Evolutionary conservation across 23 red algal genomes (phyloP), one percentile per base, ranked within the genome.

Genomic region (Porphyridium purpureum): DNA sequence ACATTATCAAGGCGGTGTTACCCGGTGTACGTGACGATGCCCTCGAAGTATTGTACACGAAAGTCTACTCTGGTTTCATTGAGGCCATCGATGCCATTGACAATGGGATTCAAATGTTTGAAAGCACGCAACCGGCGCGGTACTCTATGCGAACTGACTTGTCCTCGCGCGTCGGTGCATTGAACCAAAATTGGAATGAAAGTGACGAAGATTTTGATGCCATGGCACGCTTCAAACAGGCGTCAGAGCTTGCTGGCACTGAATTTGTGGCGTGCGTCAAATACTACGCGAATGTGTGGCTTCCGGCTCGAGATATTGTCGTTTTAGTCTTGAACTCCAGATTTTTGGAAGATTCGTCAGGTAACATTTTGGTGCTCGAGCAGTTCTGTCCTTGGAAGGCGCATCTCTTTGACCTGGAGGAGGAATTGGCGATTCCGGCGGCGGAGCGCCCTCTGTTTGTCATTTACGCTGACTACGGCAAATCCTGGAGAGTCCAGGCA

Each of bases 21-120:
- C 11, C 48, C 1, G 51, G 35, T 19, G 24, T 47, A 0, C 44
- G 34, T 3, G 80, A 84, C 2, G 60, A 73, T 4, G 49, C 63
- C 26, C 19, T 72, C 24, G 56, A 33, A 22, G 9, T 57, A n/a
- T 33, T 98, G 5, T 98, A 74, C 42, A 36, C 49, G 23, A 73
- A 81, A 27, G 65, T 98, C 3, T 98, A 98, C 54, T 60, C 82
- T 21, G 42, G 57, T 36, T 98, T 98, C 35, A 63, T 98, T 3
- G 79, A 98, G 64, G 90, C 75, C 21, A 50, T 98, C 26, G 90
- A 98, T 47, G 90, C 67, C 21, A 69, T 84, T 40, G 90, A 98
- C 50, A 98, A 98, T 31, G 90, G 90, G 24, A 76, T 98, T 23
- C 47, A 52, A 35, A 58, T 52, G 35, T 93, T 65, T 55, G 72